These are phyloP conservation scores for Naematelia aurantialba DNA, from an alignment of 768 basidiomycete genomes.

Conservation along the genomic window DNA sequence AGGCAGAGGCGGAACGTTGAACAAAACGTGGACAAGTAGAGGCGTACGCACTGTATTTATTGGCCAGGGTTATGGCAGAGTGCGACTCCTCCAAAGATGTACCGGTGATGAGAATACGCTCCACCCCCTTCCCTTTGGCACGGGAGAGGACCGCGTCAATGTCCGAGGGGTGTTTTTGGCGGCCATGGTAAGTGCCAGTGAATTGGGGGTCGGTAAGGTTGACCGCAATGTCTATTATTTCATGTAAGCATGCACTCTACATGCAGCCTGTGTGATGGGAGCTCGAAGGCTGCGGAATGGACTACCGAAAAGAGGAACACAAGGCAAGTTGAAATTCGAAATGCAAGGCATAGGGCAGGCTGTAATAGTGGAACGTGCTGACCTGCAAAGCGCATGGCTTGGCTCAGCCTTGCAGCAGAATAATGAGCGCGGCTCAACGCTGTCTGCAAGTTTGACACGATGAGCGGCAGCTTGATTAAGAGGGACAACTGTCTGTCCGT, in stretches of 20 bases:
- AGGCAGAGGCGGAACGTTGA: neutral
- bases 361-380: neutral
- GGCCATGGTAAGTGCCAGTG: conserved; percentile 51
- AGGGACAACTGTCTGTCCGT: neutral
- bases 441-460: neutral
- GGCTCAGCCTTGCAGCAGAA: neutral
- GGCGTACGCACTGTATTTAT: conserved; percentile 55
- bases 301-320: too few species aligned
- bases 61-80: conserved; percentile 62
- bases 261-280: too few species aligned
- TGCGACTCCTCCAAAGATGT: conserved; percentile 64
- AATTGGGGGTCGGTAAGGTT: conserved; percentile 54
- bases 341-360: neutral
- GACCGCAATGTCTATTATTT: conserved; percentile 51
- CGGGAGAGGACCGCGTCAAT: conserved; percentile 60
- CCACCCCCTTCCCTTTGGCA: conserved; percentile 61
- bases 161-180: conserved; percentile 59
- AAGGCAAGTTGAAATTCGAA: too few species aligned
- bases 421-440: neutral
- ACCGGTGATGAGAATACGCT: conserved; percentile 72
- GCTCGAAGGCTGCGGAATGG: too few species aligned
- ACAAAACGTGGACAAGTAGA: neutral
- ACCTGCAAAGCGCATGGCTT: conserved; percentile 6
- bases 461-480: neutral
- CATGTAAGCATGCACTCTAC: neutral